Conservation (phyloP, 345 rosid genomes). For the Balakata baccata region DNA sequence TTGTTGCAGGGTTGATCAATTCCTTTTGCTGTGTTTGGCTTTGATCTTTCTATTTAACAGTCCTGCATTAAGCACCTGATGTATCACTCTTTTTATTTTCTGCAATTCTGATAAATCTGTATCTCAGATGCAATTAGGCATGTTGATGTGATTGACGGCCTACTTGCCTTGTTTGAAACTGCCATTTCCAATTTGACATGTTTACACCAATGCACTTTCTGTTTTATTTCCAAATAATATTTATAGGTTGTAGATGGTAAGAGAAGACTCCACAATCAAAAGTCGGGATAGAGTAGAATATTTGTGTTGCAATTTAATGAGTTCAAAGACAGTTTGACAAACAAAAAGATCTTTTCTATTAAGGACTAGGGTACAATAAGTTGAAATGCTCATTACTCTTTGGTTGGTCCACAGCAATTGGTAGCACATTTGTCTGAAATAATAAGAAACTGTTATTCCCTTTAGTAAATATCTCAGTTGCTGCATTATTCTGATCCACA, state of each 20-base stretch:
- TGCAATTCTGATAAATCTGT: not conserved
- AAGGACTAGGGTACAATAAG: conserved; percentile 9
- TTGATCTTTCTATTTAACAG: not conserved
- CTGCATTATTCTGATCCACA: conserved; percentile 5
- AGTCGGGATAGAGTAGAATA: conserved; percentile 18
- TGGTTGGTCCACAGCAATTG: conserved; percentile 11
- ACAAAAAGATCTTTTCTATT: conserved; percentile 22
- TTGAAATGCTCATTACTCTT: conserved; percentile 18
- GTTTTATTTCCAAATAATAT: not conserved
- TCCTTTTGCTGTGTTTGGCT: conserved; percentile 18
- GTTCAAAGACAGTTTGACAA: conserved; percentile 33
- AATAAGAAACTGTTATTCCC: conserved; percentile 2
- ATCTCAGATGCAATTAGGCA: conserved; percentile 6
- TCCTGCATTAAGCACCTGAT: not conserved
- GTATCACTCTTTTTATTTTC: conserved; percentile 6
- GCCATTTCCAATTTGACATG: conserved; percentile 12
- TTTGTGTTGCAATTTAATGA: conserved; percentile 7
- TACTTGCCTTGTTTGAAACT: not conserved
- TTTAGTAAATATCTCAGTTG: conserved; percentile 17
- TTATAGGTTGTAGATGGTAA: not conserved
- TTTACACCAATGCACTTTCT: conserved; percentile 14
- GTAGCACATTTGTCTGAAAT: conserved; percentile 17
- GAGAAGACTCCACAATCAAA: conserved; percentile 13
- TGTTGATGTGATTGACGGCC: not conserved
- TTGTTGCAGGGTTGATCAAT: conserved; percentile 12